These are phyloP conservation scores for Cytospora paraplurivora DNA, from an alignment of 2,329 filamentous ascomycete species.

Conservation along the genomic window DNA sequence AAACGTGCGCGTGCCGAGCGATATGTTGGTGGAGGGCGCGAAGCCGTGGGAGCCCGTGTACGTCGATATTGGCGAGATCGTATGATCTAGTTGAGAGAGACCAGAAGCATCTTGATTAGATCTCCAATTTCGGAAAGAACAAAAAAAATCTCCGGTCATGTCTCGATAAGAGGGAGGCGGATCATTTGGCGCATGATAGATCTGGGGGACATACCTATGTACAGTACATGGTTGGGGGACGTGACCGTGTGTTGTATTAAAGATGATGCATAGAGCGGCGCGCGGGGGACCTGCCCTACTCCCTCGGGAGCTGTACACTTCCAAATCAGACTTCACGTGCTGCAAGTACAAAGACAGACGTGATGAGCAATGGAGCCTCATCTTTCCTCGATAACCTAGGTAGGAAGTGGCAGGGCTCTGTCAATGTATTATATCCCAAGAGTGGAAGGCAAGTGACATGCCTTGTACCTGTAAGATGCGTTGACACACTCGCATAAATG, in stretches of 20 bases:
- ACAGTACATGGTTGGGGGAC: neutral
- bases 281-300: conserved; percentile 10
- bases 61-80: conserved; percentile 71
- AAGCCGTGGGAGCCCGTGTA: conserved; percentile 67
- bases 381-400: neutral
- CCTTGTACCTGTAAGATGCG: conserved; percentile 1
- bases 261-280: neutral
- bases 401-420: conserved; percentile 1
- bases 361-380: neutral
- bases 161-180: conserved; percentile 1
- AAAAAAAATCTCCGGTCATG: conserved; percentile 6
- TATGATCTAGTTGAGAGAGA: conserved; percentile 42
- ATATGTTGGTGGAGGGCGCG: conserved; percentile 64
- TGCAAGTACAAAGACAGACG: conserved; percentile 13
- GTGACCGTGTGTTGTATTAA: neutral
- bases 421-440: conserved; percentile 5
- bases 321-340: conserved; percentile 11
- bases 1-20: conserved; percentile 67
- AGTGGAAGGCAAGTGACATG: neutral
- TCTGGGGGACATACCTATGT: conserved; percentile 7
- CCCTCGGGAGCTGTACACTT: conserved; percentile 27
- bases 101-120: neutral
- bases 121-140: neutral
- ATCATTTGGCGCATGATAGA: conserved; percentile 26
- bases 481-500: neutral